phyloP scores from a whole-genome alignment of 441 rosid species.

The Aquilaria agallochum region DNA sequence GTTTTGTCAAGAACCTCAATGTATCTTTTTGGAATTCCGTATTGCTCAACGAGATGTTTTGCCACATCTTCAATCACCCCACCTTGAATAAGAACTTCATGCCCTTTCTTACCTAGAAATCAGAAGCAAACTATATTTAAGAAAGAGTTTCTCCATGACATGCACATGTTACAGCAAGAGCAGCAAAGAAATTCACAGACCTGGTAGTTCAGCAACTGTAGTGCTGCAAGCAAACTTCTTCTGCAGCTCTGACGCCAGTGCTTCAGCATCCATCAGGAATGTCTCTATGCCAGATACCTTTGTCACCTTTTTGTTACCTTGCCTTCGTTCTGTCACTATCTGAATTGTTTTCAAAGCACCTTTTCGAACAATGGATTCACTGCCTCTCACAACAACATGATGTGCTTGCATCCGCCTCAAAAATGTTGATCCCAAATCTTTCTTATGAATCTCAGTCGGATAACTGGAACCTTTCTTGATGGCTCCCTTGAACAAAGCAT shows the following conservation, averaged over 20 bases:
- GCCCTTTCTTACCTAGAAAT: constrained; percentile 82
- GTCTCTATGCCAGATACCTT: constrained; percentile 76
- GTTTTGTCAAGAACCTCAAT: constrained; percentile 94
- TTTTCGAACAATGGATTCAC: constrained; percentile 72
- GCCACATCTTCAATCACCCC: constrained; percentile 87
- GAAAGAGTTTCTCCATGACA: neutral
- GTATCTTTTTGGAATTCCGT: constrained; percentile 78
- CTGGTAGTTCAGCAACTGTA: constrained; percentile 75
- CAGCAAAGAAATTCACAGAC: constrained; percentile 22
- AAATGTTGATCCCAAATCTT: constrained; percentile 69
- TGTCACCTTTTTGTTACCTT: constrained; percentile 91
- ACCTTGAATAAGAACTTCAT: constrained; percentile 88
- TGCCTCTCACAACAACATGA: constrained; percentile 67
- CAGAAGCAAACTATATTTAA: neutral
- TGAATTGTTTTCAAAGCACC: constrained; percentile 78
- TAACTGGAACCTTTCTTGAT: constrained; percentile 86
- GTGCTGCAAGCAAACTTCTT: constrained; percentile 97
- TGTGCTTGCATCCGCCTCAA: constrained; percentile 83
- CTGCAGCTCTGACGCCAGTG: constrained; percentile 92
- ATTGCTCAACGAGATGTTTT: constrained; percentile 75
- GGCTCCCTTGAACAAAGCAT: constrained; percentile 87
- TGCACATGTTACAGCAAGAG: too few relatives aligned
- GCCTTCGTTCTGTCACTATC: constrained; percentile 86
- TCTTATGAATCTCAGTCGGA: constrained; percentile 87
- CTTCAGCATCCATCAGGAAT: constrained; percentile 79